Base-by-base conservation (phyloP, 805 yeast genomes). In the Suhomyces pyralidae region DNA sequence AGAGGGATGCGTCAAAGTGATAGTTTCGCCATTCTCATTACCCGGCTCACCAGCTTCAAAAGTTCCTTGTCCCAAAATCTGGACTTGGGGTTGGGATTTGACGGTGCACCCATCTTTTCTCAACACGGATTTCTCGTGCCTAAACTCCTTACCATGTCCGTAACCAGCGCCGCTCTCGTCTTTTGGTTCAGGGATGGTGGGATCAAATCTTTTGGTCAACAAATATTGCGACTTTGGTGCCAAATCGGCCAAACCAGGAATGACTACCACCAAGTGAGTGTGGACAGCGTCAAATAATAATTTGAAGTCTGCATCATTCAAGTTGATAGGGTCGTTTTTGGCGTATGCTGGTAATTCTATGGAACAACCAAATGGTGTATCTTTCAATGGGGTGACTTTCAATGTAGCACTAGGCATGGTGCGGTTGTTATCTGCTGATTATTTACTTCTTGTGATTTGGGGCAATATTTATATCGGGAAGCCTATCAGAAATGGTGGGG, bases 1-100 rank as follows among this genome's bases (percentile, higher is more conserved):
- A 2, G 90, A 84, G 45, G 97, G 97, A 65, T 90, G 97, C 42
- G 88, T 88, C 56, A 90, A 80, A 17, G 67, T 67, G 54, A 86
- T 79, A 22, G 78, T 74, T 45, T 80, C 83, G 14, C 88, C 91
- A 51, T 78, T 82, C 55, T 82, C 84, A 55, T 82, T 79, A 52
- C 86, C 89, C 3, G 71, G 69, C 54, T 75, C 79, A 38, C 59
- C 70, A 30, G 83, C 82, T 49, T 73, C 81, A 73, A 85, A 86
- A 2, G 69, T 64, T 12, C 96, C 96, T 63, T 90, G 92, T 42
- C 97, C 97, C 51, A 90, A 81, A 64, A 90, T 88, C 73, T 90
- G 96, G 19, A 90, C 96, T 67, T 90, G 96, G 2, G 97, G 96
- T 65, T 88, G 91, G 49, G 76, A 68, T 45, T 93, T 92, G 45